Evolutionary conservation across 208 protist species (phyloP).

Genomic region (Eutreptiella sp.): DNA sequence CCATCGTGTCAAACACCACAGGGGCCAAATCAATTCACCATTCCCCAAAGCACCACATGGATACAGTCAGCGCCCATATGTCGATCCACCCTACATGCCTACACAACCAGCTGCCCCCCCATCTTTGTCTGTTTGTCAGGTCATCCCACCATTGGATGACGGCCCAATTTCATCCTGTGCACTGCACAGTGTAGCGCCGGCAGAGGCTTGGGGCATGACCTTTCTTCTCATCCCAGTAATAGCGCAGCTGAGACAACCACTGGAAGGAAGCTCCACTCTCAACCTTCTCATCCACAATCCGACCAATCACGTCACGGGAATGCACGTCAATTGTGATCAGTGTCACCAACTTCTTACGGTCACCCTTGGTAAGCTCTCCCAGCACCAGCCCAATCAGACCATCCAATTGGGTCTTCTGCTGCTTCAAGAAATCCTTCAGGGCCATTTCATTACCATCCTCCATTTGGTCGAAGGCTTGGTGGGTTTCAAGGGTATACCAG

Average conservation of each 20-base stretch:
- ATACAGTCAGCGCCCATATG: too few species aligned
- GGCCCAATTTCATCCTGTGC: too few species aligned
- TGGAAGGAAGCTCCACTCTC: slow-evolving; percentile 85
- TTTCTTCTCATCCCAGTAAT: slow-evolving; percentile 86
- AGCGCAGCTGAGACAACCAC: slow-evolving; percentile 96
- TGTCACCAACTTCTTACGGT: slow-evolving; percentile 94
- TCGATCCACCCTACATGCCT: too few species aligned
- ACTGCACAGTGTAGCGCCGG: slow-evolving; percentile 31
- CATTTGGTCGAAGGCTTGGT: slow-evolving; percentile 93
- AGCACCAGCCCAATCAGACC: slow-evolving; percentile 89
- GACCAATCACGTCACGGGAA: slow-evolving; percentile 84
- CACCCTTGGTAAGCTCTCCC: slow-evolving; percentile 72
- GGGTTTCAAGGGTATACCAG: slow-evolving; percentile 94
- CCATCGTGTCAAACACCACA: too few species aligned
- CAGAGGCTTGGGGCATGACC: slow-evolving; percentile 28
- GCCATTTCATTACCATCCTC: slow-evolving; percentile 96
- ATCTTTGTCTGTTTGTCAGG: too few species aligned
- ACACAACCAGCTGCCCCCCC: too few species aligned
- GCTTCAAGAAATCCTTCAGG: slow-evolving; percentile 94
- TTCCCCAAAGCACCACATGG: too few species aligned
- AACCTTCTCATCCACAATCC: slow-evolving; percentile 85
- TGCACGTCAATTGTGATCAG: slow-evolving; percentile 97
- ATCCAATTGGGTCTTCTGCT: slow-evolving; percentile 83
- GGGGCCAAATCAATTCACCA: too few species aligned
- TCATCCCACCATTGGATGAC: too few species aligned